Base-by-base conservation (phyloP, 345 rosid species). In the Lepidium aucheri region DNA sequence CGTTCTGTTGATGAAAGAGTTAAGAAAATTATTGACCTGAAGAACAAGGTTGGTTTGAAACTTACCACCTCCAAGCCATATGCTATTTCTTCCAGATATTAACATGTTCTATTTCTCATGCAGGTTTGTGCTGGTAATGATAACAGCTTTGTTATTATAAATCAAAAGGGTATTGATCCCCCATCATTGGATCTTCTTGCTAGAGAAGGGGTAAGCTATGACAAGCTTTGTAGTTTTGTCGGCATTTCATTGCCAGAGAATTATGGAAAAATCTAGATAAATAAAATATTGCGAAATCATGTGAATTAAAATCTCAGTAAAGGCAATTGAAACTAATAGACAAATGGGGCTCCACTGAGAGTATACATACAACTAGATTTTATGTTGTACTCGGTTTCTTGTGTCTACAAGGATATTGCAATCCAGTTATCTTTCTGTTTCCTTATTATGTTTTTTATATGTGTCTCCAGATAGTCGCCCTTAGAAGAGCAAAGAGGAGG, bases 161-260 rank as follows among this genome's bases (percentile, higher is more conserved):
- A 95, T 79, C 99, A 94, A 43, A 94, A 94, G 93, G 99, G 99
- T 59, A 94, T 94, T 58, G 99, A 94, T 67, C 97, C 99, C 43
- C 99, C 91, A 12, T 94, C 99, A 2, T 67, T 91, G 69, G 97
- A 95, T 74, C 87, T 95, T 66, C 93, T 95, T 73, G 93, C 95
- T 60, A 84, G 94, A 68, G 97, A 92, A 51, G 97, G 98, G 95
- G 97, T 93, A 79, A 81, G 96, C 68, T 63, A 32, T 52, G 26
- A 24, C 24, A 49, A 57, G n/a, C 32, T 26, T 36, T 44, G 33
- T 53, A 46, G 14, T 47, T 13, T 62, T 60, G 4, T 9, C 3
- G 8, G 50, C 16, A 53, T 52, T 47, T 34, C 6, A 46, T 72
- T 43, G 16, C 26, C 8, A 55, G 24, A 43, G 35, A 33, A 8